Evolutionary conservation across 805 yeast genomes (phyloP), one percentile per base, ranked within the genome.

Genomic region (Wickerhamiella nectarea): DNA sequence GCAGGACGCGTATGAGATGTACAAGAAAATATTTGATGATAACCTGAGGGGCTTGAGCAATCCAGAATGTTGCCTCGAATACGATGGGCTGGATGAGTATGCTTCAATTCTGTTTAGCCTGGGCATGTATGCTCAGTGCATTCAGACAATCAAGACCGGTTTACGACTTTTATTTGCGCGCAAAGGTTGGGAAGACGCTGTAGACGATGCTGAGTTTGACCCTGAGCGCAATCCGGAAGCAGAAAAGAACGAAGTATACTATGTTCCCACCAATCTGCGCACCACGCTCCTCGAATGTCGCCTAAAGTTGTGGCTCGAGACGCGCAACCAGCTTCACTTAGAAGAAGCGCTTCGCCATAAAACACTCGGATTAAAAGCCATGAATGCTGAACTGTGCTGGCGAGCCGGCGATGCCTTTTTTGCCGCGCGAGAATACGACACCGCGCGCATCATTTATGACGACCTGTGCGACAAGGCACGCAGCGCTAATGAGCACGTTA

Each of bases 111-210:
- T 39, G n/a, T 19, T 17, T 8, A 21, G 21, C 9, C 9, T 12
- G 3, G 22, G 33, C 2, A 21, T 31, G 42, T 39, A 35, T 21
- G 26, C 38, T 6, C 38, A 40, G 6, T 91, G 87, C 1, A 70
- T 85, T 14, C 71, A 70, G 45, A 67, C 76, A 1, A 71, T 85
- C 25, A 80, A 80, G 52, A 64, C 70, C 22, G 80, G 82, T 9
- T 74, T 94, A 0, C 66, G 98, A 48, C 86, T 94, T 91, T 72
- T 89, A 12, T 85, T 80, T 47, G 66, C 66, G 11, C 71, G 98
- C 49, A 58, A 60, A 0, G 77, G 73, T 66, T 81, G 89, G 89
- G 76, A 75, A 49, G 78, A 74, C 6, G 51, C 54, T 4, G 64
- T 63, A 12, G 78, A 77, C 49, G 97, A 89, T 58, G 64, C 82